Evolutionary conservation across 2,329 filamentous ascomycete species (phyloP).

Genomic region (Trichophyton equinum): DNA sequence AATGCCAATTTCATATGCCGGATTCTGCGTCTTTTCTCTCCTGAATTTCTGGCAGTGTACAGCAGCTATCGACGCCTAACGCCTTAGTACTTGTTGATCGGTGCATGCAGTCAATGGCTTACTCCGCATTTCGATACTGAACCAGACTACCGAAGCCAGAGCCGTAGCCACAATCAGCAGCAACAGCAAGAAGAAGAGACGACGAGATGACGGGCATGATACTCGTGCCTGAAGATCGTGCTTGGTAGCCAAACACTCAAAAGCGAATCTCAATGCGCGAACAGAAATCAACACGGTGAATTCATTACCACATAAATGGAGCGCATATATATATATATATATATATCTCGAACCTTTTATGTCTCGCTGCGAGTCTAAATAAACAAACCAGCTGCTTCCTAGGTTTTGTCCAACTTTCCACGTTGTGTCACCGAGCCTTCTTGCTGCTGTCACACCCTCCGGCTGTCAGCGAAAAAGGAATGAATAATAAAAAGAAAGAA

Average conservation of each 20-base stretch:
- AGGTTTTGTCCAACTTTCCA: not conserved
- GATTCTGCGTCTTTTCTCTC: not conserved
- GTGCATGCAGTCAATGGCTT: not conserved
- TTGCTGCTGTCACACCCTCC: not conserved
- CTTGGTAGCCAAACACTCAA: not conserved
- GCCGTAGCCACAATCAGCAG: not conserved
- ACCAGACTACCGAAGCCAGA: conserved; percentile 1
- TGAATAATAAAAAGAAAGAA: not conserved
- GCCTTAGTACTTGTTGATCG: not conserved
- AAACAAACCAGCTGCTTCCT: not conserved
- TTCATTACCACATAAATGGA: not conserved
- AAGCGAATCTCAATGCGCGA: not conserved
- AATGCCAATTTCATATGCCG: too few species aligned
- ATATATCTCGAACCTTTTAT: not conserved
- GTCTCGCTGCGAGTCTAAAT: not conserved
- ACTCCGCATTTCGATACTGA: not conserved
- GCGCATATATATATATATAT: not conserved
- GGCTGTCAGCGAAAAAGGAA: not conserved
- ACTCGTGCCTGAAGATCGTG: not conserved
- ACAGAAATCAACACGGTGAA: too few species aligned
- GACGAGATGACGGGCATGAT: not conserved
- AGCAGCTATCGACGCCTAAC: not conserved
- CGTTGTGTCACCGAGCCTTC: not conserved
- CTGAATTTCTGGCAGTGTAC: not conserved
- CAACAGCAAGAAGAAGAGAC: not conserved